A percentile compares a stretch with the other conserved stretches of the same genome.
Conservation (phyloP, 2,329 filamentous ascomycete species). For the Penicillium paneum region DNA sequence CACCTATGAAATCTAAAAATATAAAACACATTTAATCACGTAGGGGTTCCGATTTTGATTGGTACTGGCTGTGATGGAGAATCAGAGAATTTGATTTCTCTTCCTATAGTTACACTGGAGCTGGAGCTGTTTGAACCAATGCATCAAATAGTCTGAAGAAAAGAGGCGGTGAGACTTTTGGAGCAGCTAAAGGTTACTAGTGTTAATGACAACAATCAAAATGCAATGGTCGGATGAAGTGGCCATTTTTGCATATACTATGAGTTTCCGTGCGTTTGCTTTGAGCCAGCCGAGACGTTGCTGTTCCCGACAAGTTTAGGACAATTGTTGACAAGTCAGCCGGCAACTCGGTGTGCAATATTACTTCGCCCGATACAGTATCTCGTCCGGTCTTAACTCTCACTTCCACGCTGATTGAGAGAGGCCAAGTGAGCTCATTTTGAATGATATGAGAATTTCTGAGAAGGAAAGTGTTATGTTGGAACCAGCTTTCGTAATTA, state of each 20-base stretch:
- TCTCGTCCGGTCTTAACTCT: slow-evolving; percentile 1
- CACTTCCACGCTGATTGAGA: not conserved
- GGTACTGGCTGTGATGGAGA: not conserved
- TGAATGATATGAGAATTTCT: not conserved
- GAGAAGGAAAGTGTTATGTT: not conserved
- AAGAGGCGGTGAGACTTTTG: not conserved
- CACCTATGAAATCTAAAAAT: not conserved
- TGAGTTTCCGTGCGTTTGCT: slow-evolving; percentile 12
- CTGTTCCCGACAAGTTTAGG: slow-evolving; percentile 12
- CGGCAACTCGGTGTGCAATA: slow-evolving; percentile 9
- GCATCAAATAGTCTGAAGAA: not conserved
- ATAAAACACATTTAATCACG: not conserved
- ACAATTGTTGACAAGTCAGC: slow-evolving; percentile 14
- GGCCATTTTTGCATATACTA: slow-evolving; percentile 4
- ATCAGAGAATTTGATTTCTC: not conserved
- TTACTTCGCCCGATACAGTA: slow-evolving; percentile 14
- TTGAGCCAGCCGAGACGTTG: slow-evolving; percentile 13
- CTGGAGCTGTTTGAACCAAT: not conserved
- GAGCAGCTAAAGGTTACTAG: not conserved
- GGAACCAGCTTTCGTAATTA: not conserved
- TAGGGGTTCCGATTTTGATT: not conserved
- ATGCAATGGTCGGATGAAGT: not conserved
- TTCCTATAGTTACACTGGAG: slow-evolving; percentile 5
- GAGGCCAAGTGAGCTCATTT: not conserved
- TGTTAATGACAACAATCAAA: not conserved